Conservation (phyloP, 1,139 yeast species). For the Hemisphaericaspora subhashii region DNA sequence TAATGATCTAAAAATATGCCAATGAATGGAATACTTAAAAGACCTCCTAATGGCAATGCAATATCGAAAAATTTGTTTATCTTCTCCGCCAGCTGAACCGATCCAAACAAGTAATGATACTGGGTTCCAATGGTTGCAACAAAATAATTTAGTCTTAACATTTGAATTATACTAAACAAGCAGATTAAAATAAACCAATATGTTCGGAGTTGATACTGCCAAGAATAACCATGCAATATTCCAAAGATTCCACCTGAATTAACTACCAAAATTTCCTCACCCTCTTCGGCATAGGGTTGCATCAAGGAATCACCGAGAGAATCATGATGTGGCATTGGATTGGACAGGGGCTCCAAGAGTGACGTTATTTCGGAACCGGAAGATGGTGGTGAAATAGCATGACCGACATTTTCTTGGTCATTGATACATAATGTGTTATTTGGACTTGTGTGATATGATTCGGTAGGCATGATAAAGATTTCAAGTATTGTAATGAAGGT, state of each 20-base stretch:
- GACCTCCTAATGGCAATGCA: conserved; percentile 49
- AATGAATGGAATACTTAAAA: conserved; percentile 42
- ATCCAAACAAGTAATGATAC: conserved; percentile 39
- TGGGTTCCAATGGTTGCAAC: conserved; percentile 49
- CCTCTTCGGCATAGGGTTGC: conserved; percentile 44
- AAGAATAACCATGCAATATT: conserved; percentile 44
- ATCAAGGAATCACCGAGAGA: conserved; percentile 49
- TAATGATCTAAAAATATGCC: conserved; percentile 41
- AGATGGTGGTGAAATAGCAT: conserved; percentile 5
- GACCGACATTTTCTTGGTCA: conserved; percentile 17
- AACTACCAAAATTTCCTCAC: conserved; percentile 34
- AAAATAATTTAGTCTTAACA: conserved; percentile 47
- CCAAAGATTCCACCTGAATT: conserved; percentile 45
- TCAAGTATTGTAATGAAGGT: conserved; percentile 40
- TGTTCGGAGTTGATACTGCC: conserved; percentile 39
- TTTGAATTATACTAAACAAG: conserved; percentile 40
- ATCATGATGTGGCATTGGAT: conserved; percentile 30
- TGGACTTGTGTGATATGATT: conserved; percentile 40
- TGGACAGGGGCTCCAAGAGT: conserved; percentile 13
- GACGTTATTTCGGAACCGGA: conserved; percentile 10
- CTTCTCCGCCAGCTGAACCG: conserved; percentile 25
- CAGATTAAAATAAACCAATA: conserved; percentile 46
- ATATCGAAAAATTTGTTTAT: conserved; percentile 41
- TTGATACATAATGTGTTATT: conserved; percentile 29
- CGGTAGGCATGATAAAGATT: conserved; percentile 41